Evolutionary conservation across 345 rosid species (phyloP), one percentile per base, ranked within the genome.

Genomic region (Dipteronia sinensis): DNA sequence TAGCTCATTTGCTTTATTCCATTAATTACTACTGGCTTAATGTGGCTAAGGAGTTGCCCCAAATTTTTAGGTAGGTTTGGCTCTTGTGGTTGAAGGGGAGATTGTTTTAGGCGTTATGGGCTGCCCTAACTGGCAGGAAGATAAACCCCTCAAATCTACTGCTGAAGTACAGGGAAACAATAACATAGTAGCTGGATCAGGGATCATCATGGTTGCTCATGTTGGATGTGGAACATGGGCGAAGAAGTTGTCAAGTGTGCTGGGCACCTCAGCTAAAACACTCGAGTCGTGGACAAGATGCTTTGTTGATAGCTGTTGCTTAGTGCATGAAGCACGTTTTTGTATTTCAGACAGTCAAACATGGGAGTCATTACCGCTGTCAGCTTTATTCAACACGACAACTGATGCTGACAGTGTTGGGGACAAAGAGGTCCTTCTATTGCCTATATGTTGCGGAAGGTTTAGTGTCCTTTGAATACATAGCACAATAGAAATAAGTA

Each of bases 191-290:
- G 69, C 81, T 29, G 76, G 77, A 68, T 76, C 80, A 0, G 99
- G 98, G 66, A 82, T 86, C 44, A n/a, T 90, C 67, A 89, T 95
- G 99, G 78, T 89, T 70, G 84, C 96, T 53, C 95, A 92, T 82
- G 67, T 72, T 76, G 95, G 94, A 76, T 86, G 91, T 76, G 99
- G 99, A 84, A 93, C 98, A 40, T 93, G 98, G 98, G 80, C 75
- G 34, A 90, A 81, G 80, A 85, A 74, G 38, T 76, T 95, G 63
- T 68, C 79, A 3, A 40, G 67, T 76, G 19, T 53, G 69, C 62
- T 56, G 68, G 78, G 78, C 51, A 55, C 71, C 58, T 76, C 89
- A 63, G 69, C 83, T 59, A 73, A 78, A 79, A 81, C 71, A 34
- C 53, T 87, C 8, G 78, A 85, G 79, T 83, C 72, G 69, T 92